These are phyloP conservation scores for Calonectria pseudoturangicola DNA, from an alignment of 2,329 filamentous ascomycete species.

Conservation along the genomic window DNA sequence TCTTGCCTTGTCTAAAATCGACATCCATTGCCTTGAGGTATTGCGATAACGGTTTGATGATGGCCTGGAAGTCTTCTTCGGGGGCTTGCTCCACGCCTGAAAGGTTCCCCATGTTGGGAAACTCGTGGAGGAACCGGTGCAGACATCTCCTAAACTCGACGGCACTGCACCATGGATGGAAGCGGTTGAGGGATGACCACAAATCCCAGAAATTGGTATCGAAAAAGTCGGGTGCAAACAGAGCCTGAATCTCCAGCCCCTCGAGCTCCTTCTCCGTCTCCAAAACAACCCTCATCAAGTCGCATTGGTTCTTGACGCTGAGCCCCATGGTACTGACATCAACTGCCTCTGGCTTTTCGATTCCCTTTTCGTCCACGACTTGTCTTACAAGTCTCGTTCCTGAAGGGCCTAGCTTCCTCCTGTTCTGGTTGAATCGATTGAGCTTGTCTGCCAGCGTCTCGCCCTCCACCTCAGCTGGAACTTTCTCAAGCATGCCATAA, in stretches of 20 bases:
- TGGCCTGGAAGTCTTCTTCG: constrained; percentile 53
- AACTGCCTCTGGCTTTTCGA: constrained; percentile 50
- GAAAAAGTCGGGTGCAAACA: constrained; percentile 53
- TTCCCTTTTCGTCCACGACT: constrained; percentile 41
- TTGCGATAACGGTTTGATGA: constrained; percentile 52
- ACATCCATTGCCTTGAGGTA: constrained; percentile 55
- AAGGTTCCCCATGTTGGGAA: constrained; percentile 53
- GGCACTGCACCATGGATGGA: constrained; percentile 55
- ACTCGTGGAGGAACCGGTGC: constrained; percentile 54
- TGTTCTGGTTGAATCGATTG: constrained; percentile 49
- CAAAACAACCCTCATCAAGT: constrained; percentile 54
- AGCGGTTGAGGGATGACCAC: constrained; percentile 54
- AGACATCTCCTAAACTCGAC: constrained; percentile 54
- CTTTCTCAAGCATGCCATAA: constrained; percentile 53
- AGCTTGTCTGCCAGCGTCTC: constrained; percentile 52
- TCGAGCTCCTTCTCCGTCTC: constrained; percentile 53
- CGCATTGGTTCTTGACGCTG: constrained; percentile 56
- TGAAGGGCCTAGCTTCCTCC: constrained; percentile 51
- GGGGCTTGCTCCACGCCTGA: constrained; percentile 53
- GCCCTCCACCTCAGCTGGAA: constrained; percentile 47
- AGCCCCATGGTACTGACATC: constrained; percentile 53
- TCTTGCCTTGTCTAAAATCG: constrained; percentile 53
- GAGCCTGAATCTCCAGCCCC: constrained; percentile 52
- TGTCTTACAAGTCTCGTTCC: constrained; percentile 52
- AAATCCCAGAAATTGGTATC: constrained; percentile 55